Conservation (phyloP, 2,329 filamentous ascomycete species). For the Diaporthe vaccinii region DNA sequence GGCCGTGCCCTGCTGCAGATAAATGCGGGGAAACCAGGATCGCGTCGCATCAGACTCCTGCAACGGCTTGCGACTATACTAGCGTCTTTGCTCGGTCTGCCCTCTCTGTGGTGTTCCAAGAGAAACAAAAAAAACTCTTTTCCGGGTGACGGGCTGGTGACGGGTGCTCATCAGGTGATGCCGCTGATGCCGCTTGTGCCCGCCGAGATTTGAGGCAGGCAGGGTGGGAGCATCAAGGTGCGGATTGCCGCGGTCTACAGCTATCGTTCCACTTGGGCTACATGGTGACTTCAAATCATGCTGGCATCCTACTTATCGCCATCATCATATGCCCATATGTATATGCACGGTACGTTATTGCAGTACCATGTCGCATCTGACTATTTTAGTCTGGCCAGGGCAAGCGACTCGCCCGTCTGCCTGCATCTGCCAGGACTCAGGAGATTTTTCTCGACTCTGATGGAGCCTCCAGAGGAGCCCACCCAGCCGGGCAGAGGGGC, state of each 20-base stretch:
- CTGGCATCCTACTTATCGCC: not conserved
- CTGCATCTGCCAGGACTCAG: slow-evolving; percentile 29
- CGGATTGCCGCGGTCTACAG: not conserved
- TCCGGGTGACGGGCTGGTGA: not conserved
- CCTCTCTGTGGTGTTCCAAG: slow-evolving; percentile 17
- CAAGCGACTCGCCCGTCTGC: slow-evolving; percentile 8
- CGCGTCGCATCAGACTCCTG: slow-evolving; percentile 29
- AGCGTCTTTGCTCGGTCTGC: slow-evolving; percentile 14
- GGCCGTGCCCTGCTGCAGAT: slow-evolving; percentile 37
- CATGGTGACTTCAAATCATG: not conserved
- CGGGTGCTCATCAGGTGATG: slow-evolving; percentile 23
- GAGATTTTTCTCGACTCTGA: slow-evolving; percentile 28
- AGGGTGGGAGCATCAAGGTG: not conserved
- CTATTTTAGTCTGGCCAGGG: slow-evolving; percentile 1
- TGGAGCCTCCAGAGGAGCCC: slow-evolving; percentile 10
- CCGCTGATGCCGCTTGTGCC: slow-evolving; percentile 15
- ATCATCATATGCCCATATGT: slow-evolving; percentile 13
- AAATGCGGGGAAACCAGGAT: slow-evolving; percentile 42
- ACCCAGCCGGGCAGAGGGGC: not conserved
- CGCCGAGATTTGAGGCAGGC: slow-evolving; percentile 20
- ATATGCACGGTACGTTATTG: slow-evolving; percentile 29
- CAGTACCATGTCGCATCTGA: slow-evolving; percentile 18
- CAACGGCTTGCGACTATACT: slow-evolving; percentile 26
- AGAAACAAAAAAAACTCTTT: not conserved
- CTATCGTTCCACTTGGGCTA: slow-evolving; percentile 10